phyloP scores from a whole-genome alignment of 169 alveolate genomes.

The Eimeria zaria region DNA sequence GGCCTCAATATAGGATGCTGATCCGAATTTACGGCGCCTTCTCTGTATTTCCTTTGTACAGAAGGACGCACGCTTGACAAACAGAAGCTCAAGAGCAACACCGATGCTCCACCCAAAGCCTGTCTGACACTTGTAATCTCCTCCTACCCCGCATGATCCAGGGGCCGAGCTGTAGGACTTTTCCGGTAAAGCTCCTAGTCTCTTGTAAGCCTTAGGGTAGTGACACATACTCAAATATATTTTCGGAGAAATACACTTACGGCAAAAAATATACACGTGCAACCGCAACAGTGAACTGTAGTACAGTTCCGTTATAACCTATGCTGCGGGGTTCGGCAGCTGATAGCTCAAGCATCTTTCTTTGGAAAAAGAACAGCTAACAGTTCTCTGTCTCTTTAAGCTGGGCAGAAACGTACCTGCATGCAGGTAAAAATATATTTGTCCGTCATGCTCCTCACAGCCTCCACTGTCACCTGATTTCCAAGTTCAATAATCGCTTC shows the following conservation, averaged over 20 bases:
- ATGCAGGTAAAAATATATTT: neutral
- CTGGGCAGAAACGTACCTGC: conserved; percentile 13
- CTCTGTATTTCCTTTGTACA: neutral
- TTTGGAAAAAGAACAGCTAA: neutral
- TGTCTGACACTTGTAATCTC: conserved; percentile 83
- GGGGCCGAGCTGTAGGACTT: conserved; percentile 77
- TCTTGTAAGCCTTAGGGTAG: conserved; percentile 43
- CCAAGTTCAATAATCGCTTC: neutral
- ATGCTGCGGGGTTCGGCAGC: no score
- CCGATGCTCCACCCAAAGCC: conserved; percentile 90
- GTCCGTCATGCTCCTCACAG: conserved; percentile 25
- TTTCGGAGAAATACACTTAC: neutral
- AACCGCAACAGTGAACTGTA: neutral
- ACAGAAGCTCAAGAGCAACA: conserved; percentile 83
- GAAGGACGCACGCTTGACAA: conserved; percentile 6
- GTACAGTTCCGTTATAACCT: no score
- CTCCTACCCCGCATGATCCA: conserved; percentile 87
- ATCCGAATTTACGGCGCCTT: conserved; percentile 50
- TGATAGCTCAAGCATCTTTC: neutral
- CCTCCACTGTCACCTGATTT: neutral
- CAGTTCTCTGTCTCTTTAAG: neutral
- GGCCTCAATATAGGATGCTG: conserved; percentile 19
- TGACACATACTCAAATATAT: neutral
- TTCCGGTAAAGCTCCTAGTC: conserved; percentile 82
- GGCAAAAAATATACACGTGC: neutral